These are phyloP conservation scores for Ascochyta koolunga DNA, from an alignment of 2,329 filamentous ascomycete species.

Conservation along the genomic window DNA sequence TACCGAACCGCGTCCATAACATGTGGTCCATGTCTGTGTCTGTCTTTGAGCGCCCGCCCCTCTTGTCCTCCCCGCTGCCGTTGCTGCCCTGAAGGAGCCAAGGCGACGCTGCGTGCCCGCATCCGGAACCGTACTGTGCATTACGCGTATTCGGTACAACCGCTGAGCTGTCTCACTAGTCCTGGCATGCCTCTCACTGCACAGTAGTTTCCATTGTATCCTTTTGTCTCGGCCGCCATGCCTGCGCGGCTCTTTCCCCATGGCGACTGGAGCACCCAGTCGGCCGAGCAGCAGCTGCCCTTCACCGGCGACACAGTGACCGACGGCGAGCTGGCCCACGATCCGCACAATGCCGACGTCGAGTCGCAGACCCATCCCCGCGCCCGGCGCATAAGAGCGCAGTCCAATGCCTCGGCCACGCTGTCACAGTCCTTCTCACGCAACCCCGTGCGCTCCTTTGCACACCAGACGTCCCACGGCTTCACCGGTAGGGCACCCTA, in stretches of 20 bases:
- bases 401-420: conserved; percentile 28
- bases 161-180: conserved; percentile 4
- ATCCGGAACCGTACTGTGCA: background rate
- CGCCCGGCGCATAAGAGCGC: conserved; percentile 35
- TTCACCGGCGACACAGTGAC: conserved; percentile 40
- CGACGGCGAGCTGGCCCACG: conserved; percentile 37
- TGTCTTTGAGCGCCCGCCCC: background rate
- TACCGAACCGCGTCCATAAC: conserved; percentile 3
- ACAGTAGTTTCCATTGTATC: background rate
- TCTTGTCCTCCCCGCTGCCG: background rate
- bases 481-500: conserved; percentile 57
- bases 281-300: conserved; percentile 29
- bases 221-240: conserved; percentile 4
- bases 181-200: conserved; percentile 8
- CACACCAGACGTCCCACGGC: conserved; percentile 68
- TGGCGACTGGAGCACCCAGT: conserved; percentile 13
- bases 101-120: background rate
- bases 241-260: conserved; percentile 10
- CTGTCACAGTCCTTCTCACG: conserved; percentile 42
- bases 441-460: conserved; percentile 74
- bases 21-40: no score
- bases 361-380: conserved; percentile 33
- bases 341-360: conserved; percentile 27
- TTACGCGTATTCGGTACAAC: background rate
- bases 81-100: background rate